Base-by-base conservation (phyloP, 192 early-diverging fungal species). In the Kappamyces sp. region DNA sequence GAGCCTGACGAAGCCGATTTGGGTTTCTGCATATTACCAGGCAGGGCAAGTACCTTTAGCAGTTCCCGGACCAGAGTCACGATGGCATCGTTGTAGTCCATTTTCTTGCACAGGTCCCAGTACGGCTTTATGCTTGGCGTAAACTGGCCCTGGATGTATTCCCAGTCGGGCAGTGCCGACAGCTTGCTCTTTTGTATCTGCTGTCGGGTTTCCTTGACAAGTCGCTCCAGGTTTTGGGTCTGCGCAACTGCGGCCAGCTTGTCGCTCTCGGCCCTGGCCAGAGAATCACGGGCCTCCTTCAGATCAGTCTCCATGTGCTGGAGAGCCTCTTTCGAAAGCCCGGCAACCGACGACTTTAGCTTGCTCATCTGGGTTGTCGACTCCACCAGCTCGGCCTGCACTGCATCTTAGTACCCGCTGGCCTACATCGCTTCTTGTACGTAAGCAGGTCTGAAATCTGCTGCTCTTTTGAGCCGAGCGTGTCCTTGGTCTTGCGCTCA, bases 21-120 rank as follows among this genome's bases (percentile, higher is more conserved):
- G 22, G 22, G 22, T 22, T 22, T 22, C 22, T 22, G 22, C 22
- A 22, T 22, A 22, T 22, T 22, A 22, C 22, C 22, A 22, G 22
- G 22, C 22, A 22, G 22, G 22, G 22, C 12, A 9, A 0, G 14
- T 48, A 70, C 62, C 12, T 49, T 12, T n/a, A 73, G 11, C 5
- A 79, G 57, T 29, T 77, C 69, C 7, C 71, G 47, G 5, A 79
- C 60, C 5, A 81, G 57, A 2, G 66, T 61, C 7, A 75, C 50
- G 37, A 81, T 79, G 4, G 74, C 53, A 49, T 81, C 79, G 53
- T 81, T 72, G 59, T 42, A 68, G 45, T 79, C 68, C 55, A 61
- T 51, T 30, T 66, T 70, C 43, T 68, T 71, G 62, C 71, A 74
- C 3, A 65, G 22, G n/a, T 35, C n/a, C n/a, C 66, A 70, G 57